These are phyloP conservation scores for Termitomyces sp. DNA, from an alignment of 768 basidiomycete species.

Conservation along the genomic window DNA sequence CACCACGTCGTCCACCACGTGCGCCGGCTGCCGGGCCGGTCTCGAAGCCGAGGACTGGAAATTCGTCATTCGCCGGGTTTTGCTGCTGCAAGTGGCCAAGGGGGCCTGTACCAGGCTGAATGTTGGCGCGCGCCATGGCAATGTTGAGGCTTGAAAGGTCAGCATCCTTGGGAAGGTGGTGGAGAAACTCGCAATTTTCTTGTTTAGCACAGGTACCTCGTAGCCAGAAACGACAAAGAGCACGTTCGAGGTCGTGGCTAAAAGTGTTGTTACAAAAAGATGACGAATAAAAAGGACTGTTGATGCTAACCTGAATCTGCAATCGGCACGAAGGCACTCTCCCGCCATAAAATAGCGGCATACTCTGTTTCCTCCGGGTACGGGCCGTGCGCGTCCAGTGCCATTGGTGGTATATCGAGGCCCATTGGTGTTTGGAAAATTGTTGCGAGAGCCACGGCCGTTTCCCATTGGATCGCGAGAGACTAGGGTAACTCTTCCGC, in stretches of 20 bases:
- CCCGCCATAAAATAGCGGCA: conserved; percentile 97
- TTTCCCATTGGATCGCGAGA: conserved; percentile 48
- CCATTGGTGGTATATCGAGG: conserved; percentile 51
- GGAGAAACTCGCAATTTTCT: conserved; percentile 94
- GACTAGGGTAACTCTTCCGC: conserved; percentile 64
- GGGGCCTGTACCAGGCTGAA: conserved; percentile 46
- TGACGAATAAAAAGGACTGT: not conserved
- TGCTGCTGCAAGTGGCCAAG: conserved; percentile 29
- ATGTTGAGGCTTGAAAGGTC: conserved; percentile 69
- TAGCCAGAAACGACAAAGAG: conserved; percentile 96
- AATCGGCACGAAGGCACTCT: conserved; percentile 93
- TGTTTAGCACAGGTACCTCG: conserved; percentile 97
- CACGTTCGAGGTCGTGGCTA: conserved; percentile 93
- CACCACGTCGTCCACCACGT: conserved; percentile 39
- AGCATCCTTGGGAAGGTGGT: conserved; percentile 83
- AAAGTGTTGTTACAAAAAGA: conserved; percentile 9
- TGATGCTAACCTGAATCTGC: conserved; percentile 84
- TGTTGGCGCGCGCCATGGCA: conserved; percentile 62
- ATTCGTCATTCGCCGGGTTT: conserved; percentile 56
- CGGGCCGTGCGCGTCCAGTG: conserved; percentile 34
- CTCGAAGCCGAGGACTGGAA: conserved; percentile 62
- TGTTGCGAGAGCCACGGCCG: conserved; percentile 37
- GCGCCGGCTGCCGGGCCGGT: conserved; percentile 23
- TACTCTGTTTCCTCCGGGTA: conserved; percentile 68
- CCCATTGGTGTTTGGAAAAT: conserved; percentile 26